Evolutionary conservation across 352 stramenopile species (phyloP).

Genomic region (Pythium angustatum): DNA sequence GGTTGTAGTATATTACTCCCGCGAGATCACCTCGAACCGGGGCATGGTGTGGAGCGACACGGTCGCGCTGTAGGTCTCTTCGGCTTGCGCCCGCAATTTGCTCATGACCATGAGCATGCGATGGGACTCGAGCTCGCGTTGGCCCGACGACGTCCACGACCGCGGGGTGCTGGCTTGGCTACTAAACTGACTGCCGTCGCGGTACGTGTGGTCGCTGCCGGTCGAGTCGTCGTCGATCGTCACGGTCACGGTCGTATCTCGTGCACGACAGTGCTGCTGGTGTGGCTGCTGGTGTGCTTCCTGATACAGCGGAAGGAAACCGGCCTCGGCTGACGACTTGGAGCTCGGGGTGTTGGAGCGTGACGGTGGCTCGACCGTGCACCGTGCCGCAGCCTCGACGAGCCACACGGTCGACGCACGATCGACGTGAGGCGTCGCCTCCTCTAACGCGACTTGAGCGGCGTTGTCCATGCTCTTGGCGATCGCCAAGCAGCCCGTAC

Average conservation of each 20-base stretch:
- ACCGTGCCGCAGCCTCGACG: background rate
- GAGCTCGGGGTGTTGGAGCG: background rate
- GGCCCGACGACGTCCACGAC: background rate
- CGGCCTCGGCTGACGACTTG: background rate
- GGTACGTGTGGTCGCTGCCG: background rate
- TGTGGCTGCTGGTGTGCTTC: too few relatives aligned
- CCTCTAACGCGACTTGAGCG: background rate
- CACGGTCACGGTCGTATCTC: background rate
- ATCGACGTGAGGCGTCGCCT: too few relatives aligned
- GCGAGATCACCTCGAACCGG: too few relatives aligned
- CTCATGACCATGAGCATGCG: background rate
- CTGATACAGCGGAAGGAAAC: background rate
- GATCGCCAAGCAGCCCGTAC: background rate
- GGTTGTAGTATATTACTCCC: too few relatives aligned
- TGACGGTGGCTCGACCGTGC: too few relatives aligned
- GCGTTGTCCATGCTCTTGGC: background rate
- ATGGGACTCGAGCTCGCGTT: background rate
- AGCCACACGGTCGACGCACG: too few relatives aligned
- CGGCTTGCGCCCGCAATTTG: background rate
- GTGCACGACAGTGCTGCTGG: too few relatives aligned
- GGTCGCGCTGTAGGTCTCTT: conserved; percentile 1
- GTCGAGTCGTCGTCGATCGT: background rate
- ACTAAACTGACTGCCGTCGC: background rate
- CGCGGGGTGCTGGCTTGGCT: background rate
- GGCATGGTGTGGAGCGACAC: too few relatives aligned